Conservation (phyloP, 805 yeast species). For the Torulaspora maleeae region DNA sequence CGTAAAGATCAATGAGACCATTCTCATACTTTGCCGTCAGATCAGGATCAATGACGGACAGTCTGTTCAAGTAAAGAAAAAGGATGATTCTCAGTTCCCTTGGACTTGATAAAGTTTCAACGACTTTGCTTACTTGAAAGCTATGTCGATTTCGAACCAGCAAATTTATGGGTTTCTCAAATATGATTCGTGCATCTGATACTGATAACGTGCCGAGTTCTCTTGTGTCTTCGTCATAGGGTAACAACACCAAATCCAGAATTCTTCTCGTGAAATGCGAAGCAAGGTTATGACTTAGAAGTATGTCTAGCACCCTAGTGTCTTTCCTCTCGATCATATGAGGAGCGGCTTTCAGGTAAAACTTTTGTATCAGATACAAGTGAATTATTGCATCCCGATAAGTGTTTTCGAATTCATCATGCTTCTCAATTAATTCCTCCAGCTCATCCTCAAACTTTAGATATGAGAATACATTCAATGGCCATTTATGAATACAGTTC, state of each 20-base stretch:
- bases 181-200: slow-evolving; percentile 36
- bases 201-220: slow-evolving; percentile 42
- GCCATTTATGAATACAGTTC: slow-evolving; percentile 53
- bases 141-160: slow-evolving; percentile 64
- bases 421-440: slow-evolving; percentile 42
- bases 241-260: slow-evolving; percentile 47
- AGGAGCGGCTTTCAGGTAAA: slow-evolving; percentile 57
- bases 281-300: slow-evolving; percentile 61
- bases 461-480: slow-evolving; percentile 47
- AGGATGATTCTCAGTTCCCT: slow-evolving; percentile 45
- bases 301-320: slow-evolving; percentile 48
- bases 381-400: slow-evolving; percentile 46
- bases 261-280: slow-evolving; percentile 44
- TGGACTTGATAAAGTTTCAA: slow-evolving; percentile 42
- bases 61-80: slow-evolving; percentile 59
- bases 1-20: slow-evolving; percentile 58
- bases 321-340: slow-evolving; percentile 59
- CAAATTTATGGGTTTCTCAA: slow-evolving; percentile 46
- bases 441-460: slow-evolving; percentile 42
- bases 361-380: slow-evolving; percentile 52
- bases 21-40: slow-evolving; percentile 58
- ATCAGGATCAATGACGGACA: slow-evolving; percentile 54
- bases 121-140: slow-evolving; percentile 49
- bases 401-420: slow-evolving; percentile 21
- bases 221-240: slow-evolving; percentile 33